Base-by-base conservation (phyloP, 148 eudicot genomes). In the Camellia japonica region DNA sequence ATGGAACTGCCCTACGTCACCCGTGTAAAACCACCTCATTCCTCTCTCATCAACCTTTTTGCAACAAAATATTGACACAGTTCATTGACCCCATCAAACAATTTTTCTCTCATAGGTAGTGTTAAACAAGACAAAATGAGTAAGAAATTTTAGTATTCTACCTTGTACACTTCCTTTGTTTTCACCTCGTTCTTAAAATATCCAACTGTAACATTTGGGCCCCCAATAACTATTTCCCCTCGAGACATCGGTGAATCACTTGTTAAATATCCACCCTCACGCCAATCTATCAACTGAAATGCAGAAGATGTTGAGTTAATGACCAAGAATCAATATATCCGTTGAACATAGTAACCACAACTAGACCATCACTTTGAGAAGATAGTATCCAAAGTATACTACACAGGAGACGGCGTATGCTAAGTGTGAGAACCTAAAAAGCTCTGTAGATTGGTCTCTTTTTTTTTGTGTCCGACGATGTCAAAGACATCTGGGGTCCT, bases 1-100 rank as follows among this genome's bases (percentile, higher is more conserved):
- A 84, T 95, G 98, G 80, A 93, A 86, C 67, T 83, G 92, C 66
- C 98, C 98, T 69, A 93, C 83, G 80, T 95, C 98, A 59, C 98
- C 98, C 6, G 98, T 87, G 88, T 90, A 93, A 90, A 95, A 93
- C 98, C 98, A 95, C 83, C 93, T 90, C 89, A 88, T 91, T 75
- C 98, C 99, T 46, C 74, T 89, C 88, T 93, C 99, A 75, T 95
- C 98, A 83, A 89, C 94, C 98, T 91, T 81, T 78, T 46, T 63
- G 72, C 47, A 71, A 20, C 14, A 70, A 73, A 61, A 54, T 38
- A 41, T 0, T 65, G 19, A 42, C 13, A 54, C 9, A 8, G 43
- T 75, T 69, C 59, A 70, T n/a, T 64, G 73, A 14, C 55, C 13
- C 58, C 20, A 14, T 30, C 42, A 73, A 43, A 49, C 7, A 72